Conservation (phyloP, 352 stramenopile genomes). For the Globisporangium carolinianum region DNA sequence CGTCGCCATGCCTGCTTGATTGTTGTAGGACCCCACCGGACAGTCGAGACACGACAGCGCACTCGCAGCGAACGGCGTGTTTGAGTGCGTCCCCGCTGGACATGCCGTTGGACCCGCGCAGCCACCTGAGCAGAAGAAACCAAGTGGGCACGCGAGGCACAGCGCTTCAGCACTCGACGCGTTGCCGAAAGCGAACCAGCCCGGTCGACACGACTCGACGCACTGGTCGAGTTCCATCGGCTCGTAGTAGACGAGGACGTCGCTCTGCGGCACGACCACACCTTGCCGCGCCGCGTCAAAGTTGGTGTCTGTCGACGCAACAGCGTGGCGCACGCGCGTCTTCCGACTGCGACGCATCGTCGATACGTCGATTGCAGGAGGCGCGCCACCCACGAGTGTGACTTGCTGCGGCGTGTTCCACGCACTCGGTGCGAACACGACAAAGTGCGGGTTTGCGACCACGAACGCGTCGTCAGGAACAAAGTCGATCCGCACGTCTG, state of each 20-base stretch:
- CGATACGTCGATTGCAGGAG: background rate
- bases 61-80: constrained; percentile 17
- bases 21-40: constrained; percentile 34
- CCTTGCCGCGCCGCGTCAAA: constrained; percentile 23
- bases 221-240: constrained; percentile 36
- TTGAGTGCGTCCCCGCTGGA: constrained; percentile 34
- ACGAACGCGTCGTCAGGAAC: constrained; percentile 12
- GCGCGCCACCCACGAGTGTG: constrained; percentile 11
- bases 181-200: constrained; percentile 48
- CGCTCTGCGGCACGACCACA: constrained; percentile 29
- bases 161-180: constrained; percentile 18
- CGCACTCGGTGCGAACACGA: constrained; percentile 28
- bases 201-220: constrained; percentile 33
- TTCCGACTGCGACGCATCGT: background rate
- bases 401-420: constrained; percentile 36
- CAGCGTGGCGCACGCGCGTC: constrained; percentile 21
- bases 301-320: constrained; percentile 32
- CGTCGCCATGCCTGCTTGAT: constrained; percentile 17
- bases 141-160: constrained; percentile 41
- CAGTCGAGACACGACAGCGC: constrained; percentile 27
- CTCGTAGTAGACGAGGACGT: constrained; percentile 49
- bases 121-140: constrained; percentile 38
- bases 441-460: constrained; percentile 10
- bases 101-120: constrained; percentile 33
- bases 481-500: constrained; percentile 27